Conservation (phyloP, 345 rosid species). For the Camelina neglecta region DNA sequence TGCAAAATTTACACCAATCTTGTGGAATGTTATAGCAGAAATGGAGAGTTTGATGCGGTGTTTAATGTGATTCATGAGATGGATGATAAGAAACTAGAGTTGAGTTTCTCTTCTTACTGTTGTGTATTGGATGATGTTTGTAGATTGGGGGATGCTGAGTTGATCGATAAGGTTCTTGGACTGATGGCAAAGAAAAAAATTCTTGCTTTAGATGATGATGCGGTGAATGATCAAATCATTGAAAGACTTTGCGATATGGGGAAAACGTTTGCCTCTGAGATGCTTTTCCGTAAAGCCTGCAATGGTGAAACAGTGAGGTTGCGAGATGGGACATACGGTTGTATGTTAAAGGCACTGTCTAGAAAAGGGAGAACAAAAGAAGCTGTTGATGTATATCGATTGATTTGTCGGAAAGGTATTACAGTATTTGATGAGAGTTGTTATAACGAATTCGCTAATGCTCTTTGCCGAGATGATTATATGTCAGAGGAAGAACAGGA, state of each 20-base stretch:
- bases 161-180: slow-evolving; percentile 49
- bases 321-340: slow-evolving; percentile 54
- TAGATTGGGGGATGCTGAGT: slow-evolving; percentile 48
- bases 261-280: slow-evolving; percentile 57
- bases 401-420: slow-evolving; percentile 47
- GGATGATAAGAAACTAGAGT: slow-evolving; percentile 50
- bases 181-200: slow-evolving; percentile 54
- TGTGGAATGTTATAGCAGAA: slow-evolving; percentile 56
- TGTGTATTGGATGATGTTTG: slow-evolving; percentile 75
- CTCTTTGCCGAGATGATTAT: slow-evolving; percentile 54
- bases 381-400: slow-evolving; percentile 50
- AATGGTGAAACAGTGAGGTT: slow-evolving; percentile 44
- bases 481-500: slow-evolving; percentile 43
- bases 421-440: slow-evolving; percentile 47
- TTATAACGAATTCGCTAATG: slow-evolving; percentile 53
- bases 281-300: slow-evolving; percentile 59
- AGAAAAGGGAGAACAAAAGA: slow-evolving; percentile 54
- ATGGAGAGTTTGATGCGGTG: slow-evolving; percentile 54
- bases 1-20: slow-evolving; percentile 57
- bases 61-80: slow-evolving; percentile 57
- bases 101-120: slow-evolving; percentile 56
- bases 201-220: slow-evolving; percentile 33
- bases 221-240: slow-evolving; percentile 46
- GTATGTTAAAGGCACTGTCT: slow-evolving; percentile 57
- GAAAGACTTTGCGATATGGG: slow-evolving; percentile 65